Conservation (phyloP, 306 rosid genomes). For the Gastrolobium villosum region DNA sequence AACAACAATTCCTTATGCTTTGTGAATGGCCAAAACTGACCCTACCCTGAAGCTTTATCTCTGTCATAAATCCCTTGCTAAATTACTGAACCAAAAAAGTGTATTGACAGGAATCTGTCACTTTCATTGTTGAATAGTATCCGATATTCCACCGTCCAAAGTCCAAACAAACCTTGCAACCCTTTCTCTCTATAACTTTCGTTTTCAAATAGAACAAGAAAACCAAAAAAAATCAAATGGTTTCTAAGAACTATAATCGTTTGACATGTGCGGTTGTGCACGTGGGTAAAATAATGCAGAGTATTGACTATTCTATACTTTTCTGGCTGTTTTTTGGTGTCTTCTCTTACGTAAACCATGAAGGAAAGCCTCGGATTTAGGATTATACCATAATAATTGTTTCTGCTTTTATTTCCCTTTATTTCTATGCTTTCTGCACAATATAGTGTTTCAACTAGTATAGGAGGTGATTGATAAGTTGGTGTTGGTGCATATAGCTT, state of each 20-base stretch:
- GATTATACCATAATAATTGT: not conserved
- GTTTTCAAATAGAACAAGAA: conserved; percentile 48
- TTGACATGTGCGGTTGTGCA: conserved; percentile 53
- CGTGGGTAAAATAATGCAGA: conserved; percentile 67
- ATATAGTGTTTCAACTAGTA: not conserved
- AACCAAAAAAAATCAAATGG: conserved; percentile 52
- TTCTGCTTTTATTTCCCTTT: not conserved
- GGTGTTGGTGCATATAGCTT: not conserved
- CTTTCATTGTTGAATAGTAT: conserved; percentile 37
- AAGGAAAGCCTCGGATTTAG: conserved; percentile 76
- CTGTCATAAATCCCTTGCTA: conserved; percentile 15
- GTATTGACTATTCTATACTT: conserved; percentile 65
- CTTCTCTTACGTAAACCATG: conserved; percentile 73
- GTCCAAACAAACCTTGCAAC: conserved; percentile 36
- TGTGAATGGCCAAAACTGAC: conserved; percentile 49
- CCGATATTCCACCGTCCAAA: conserved; percentile 47
- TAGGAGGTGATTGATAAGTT: conserved; percentile 24
- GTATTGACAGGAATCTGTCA: conserved; percentile 11
- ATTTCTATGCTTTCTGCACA: not conserved
- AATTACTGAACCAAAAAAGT: not conserved
- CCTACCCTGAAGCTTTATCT: conserved; percentile 10
- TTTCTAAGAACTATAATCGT: conserved; percentile 52
- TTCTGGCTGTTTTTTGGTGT: conserved; percentile 70
- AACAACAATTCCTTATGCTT: not conserved
- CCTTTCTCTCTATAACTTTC: conserved; percentile 32